Conservation (phyloP, 768 basidiomycete species). For the Lentinula edodes region DNA sequence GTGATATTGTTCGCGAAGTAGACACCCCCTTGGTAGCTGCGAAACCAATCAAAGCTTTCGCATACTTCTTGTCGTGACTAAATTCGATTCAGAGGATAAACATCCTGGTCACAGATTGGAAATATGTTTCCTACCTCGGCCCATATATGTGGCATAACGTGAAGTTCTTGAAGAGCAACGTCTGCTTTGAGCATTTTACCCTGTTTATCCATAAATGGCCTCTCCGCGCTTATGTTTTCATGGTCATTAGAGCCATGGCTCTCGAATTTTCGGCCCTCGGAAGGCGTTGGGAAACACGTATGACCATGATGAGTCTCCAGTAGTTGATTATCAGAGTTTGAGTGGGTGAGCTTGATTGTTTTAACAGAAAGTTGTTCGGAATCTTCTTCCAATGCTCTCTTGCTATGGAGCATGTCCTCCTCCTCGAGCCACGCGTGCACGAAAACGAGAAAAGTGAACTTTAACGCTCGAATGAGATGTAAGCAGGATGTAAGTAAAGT, state of each 20-base stretch:
- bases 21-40: slow-evolving; percentile 77
- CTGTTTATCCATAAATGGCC: not conserved
- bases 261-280: not conserved
- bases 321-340: not conserved
- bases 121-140: slow-evolving; percentile 25
- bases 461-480: not conserved
- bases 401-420: not conserved
- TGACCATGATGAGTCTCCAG: not conserved
- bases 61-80: slow-evolving; percentile 84
- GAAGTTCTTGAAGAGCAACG: slow-evolving; percentile 12
- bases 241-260: not conserved
- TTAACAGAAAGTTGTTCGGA: not conserved
- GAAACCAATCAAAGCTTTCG: slow-evolving; percentile 71
- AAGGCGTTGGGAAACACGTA: not conserved
- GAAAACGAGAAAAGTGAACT: not conserved
- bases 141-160: slow-evolving; percentile 39
- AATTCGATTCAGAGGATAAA: slow-evolving; percentile 3
- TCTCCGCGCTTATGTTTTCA: no score
- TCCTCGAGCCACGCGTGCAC: not conserved
- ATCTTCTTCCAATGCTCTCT: not conserved
- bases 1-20: slow-evolving; percentile 56
- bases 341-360: not conserved
- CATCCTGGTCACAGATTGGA: no score
- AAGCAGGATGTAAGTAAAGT: no score
- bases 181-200: not conserved